Conservation (phyloP, 768 basidiomycete species). For the Phanerochaete carnosa region DNA sequence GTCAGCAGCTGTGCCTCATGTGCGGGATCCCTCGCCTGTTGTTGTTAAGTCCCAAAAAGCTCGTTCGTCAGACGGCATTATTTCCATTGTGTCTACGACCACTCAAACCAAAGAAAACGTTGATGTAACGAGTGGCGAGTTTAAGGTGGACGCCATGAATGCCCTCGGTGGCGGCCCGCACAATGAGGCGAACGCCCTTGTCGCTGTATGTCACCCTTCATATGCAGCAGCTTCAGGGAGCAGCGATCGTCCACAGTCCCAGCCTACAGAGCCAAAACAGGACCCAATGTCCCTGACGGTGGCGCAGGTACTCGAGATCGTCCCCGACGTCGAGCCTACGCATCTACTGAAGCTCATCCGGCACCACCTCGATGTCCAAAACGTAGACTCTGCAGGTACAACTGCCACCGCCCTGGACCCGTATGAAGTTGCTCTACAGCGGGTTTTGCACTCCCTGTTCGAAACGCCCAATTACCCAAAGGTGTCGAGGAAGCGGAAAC, state of each 20-base stretch:
- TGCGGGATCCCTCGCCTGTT: not conserved
- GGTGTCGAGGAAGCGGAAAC: conserved; percentile 37
- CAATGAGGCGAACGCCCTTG: not conserved
- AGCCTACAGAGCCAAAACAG: not conserved
- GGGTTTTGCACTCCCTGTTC: conserved; percentile 57
- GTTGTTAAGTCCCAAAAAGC: not conserved
- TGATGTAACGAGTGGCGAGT: not conserved
- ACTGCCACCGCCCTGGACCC: not conserved
- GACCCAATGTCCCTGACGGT: conserved; percentile 25
- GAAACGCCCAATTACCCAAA: conserved; percentile 63
- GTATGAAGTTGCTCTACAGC: conserved; percentile 41
- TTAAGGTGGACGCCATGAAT: not conserved
- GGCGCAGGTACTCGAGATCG: conserved; percentile 58
- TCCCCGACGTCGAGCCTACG: conserved; percentile 64
- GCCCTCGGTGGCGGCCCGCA: not conserved
- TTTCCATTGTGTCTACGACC: too few relatives aligned
- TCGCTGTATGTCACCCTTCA: not conserved
- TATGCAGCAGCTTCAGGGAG: not conserved
- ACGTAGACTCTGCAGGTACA: not conserved
- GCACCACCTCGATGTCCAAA: conserved; percentile 34
- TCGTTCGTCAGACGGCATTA: not conserved
- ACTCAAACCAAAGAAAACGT: too few relatives aligned
- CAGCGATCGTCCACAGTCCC: not conserved
- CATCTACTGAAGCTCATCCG: conserved; percentile 50
- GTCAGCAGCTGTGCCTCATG: not conserved